phyloP scores from a whole-genome alignment of 2,329 filamentous ascomycete genomes.

The Tolypocladium nubicola region DNA sequence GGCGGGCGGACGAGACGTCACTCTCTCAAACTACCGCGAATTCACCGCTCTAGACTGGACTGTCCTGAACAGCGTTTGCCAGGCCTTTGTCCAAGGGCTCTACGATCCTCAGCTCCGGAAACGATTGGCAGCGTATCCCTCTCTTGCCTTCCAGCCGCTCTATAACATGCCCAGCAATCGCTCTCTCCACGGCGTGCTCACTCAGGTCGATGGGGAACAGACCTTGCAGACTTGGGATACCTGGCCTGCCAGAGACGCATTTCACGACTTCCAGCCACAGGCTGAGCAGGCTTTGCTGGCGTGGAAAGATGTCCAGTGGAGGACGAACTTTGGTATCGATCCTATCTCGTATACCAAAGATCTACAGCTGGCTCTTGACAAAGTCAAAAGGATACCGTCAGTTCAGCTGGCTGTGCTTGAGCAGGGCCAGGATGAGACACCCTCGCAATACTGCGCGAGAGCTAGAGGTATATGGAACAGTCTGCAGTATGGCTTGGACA shows the following conservation, averaged over 20 bases:
- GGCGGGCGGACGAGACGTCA: slow-evolving; percentile 39
- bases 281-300: slow-evolving; percentile 24
- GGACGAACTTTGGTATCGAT: slow-evolving; percentile 29
- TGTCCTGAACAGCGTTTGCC: slow-evolving; percentile 39
- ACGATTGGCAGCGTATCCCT: slow-evolving; percentile 35
- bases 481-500: slow-evolving; percentile 25
- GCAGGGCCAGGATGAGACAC: slow-evolving; percentile 42
- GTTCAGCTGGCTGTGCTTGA: slow-evolving; percentile 42
- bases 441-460: slow-evolving; percentile 37
- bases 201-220: slow-evolving; percentile 46
- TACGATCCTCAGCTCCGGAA: slow-evolving; percentile 31
- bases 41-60: slow-evolving; percentile 34
- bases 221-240: slow-evolving; percentile 30
- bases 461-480: slow-evolving; percentile 19
- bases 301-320: slow-evolving; percentile 36
- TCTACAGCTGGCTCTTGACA: slow-evolving; percentile 35
- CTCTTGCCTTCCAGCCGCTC: slow-evolving; percentile 27
- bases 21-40: slow-evolving; percentile 30
- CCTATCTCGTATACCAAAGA: slow-evolving; percentile 41
- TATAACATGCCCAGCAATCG: slow-evolving; percentile 22
- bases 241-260: slow-evolving; percentile 10
- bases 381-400: slow-evolving; percentile 39
- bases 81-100: slow-evolving; percentile 45
- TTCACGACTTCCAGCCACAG: slow-evolving; percentile 11
- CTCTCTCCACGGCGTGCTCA: slow-evolving; percentile 42